Base-by-base conservation (phyloP, 306 rosid genomes). In the Sechiopsis laciniata region DNA sequence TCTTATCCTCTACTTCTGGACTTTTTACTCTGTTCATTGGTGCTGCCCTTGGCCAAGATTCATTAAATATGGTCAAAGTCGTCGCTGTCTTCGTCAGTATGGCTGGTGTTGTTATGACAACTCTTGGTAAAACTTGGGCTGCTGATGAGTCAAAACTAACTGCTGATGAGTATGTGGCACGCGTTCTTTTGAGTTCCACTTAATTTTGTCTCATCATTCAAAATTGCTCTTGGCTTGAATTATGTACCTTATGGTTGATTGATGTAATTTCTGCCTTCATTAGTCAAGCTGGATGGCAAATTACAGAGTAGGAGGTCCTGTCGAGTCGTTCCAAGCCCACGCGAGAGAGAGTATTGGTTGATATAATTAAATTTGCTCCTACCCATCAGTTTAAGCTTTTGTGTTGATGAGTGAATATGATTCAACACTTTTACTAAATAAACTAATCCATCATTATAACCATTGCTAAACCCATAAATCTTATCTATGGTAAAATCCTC, bases 91-190 rank as follows among this genome's bases (percentile, higher is more conserved):
- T 95, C 64, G 91, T 91, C 80, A 89, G 99, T 85, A 88, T 95
- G 93, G 88, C 96, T 3, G 99, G 99, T 74, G 99, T 95, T 66
- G 86, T 75, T 54, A 91, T 95, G 99, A 91, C 99, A 75, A 88
- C 99, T 57, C 54, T 95, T 58, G 99, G 99, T 42, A 91, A 89
- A 85, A 95, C 99, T 0, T 95, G 99, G 99, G 97, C 97, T 24
- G 40, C 91, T 7, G 99, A 95, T 80, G 99, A 95, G 6, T 52
- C 90, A 0, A 68, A 80, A 68, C 62, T 74, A 46, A 83, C 64
- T 60, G 73, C 74, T 76, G 65, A 91, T 54, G 60, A 79, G 97
- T 95, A 87, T 79, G 95, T 76, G 40, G 24, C 76, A 6, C n/a
- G 15, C 71, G 71, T 69, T 48, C 76, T 73, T 69, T 72, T 21